Conservation (phyloP, 192 early-diverging fungal species). For the Linderina pennispora region DNA sequence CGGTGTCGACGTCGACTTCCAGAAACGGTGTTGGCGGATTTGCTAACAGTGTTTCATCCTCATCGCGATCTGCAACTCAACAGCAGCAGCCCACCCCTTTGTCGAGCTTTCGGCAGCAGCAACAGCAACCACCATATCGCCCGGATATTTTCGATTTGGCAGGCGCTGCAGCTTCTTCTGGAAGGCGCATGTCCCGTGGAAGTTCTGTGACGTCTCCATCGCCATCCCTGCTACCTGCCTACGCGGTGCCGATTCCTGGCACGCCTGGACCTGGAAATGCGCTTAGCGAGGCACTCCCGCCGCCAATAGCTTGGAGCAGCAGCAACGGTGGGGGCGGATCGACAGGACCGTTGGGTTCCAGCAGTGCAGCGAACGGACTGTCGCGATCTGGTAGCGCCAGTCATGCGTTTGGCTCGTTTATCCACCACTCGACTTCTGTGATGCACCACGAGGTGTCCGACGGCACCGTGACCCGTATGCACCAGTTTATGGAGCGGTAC, state of each 20-base stretch:
- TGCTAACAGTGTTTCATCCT: slow-evolving; percentile 16
- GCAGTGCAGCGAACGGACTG: slow-evolving; percentile 10
- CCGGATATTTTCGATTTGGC: too few species aligned
- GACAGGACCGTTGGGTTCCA: too few species aligned
- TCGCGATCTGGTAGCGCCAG: too few species aligned
- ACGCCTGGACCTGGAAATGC: slow-evolving; percentile 44
- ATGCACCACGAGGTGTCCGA: slow-evolving; percentile 46
- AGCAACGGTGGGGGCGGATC: too few species aligned
- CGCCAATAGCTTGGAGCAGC: slow-evolving; percentile 17
- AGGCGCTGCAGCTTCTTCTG: slow-evolving; percentile 12
- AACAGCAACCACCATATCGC: slow-evolving; percentile 11
- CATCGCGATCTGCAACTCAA: slow-evolving; percentile 2
- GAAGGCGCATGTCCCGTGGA: slow-evolving; percentile 24
- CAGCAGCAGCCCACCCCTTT: slow-evolving; percentile 29
- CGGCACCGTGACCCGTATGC: slow-evolving; percentile 43
- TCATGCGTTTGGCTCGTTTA: too few species aligned
- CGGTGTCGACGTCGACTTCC: too few species aligned
- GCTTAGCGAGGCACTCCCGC: slow-evolving; percentile 32
- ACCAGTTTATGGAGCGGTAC: slow-evolving; percentile 48
- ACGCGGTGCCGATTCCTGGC: slow-evolving; percentile 44
- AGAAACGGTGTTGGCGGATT: slow-evolving; percentile 33
- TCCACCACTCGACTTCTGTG: too few species aligned
- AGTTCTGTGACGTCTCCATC: slow-evolving; percentile 27
- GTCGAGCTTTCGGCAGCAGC: slow-evolving; percentile 10
- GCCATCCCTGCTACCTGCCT: slow-evolving; percentile 35